These are phyloP conservation scores for Austroboletus novae-zelandiae DNA, from an alignment of 1,284 basidiomycete species.

Conservation along the genomic window DNA sequence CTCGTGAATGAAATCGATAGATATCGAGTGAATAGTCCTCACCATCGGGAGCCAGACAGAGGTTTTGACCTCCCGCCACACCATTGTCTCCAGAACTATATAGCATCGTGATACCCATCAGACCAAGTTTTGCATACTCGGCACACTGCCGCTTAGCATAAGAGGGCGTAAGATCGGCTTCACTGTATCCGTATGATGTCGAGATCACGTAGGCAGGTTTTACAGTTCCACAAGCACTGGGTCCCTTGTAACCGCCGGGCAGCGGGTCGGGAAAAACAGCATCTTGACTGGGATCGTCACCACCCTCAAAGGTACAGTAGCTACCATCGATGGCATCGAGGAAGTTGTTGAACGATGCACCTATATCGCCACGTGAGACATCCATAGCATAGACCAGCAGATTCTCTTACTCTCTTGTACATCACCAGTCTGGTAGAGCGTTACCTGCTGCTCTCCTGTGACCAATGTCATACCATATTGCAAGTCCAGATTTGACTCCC, in stretches of 20 bases:
- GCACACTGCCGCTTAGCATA: conserved; percentile 53
- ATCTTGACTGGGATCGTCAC: conserved; percentile 50
- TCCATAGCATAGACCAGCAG: not conserved
- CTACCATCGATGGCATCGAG: conserved; percentile 47
- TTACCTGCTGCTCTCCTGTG: conserved; percentile 37
- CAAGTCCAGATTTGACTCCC: conserved; percentile 55
- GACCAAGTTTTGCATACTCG: conserved; percentile 52
- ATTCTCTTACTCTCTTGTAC: conserved; percentile 31
- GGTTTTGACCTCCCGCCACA: conserved; percentile 40
- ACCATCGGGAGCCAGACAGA: conserved; percentile 44
- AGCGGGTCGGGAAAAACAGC: conserved; percentile 50
- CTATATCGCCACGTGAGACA: conserved; percentile 12
- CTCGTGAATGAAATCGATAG: not conserved
- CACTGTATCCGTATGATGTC: conserved; percentile 49
- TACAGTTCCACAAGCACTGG: conserved; percentile 48
- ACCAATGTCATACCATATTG: conserved; percentile 48
- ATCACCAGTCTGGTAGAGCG: conserved; percentile 49
- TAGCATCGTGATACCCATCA: conserved; percentile 48
- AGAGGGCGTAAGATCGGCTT: conserved; percentile 42
- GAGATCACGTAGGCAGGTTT: conserved; percentile 51
- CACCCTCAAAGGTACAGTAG: conserved; percentile 62
- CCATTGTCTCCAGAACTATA: conserved; percentile 51
- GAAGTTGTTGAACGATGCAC: conserved; percentile 45
- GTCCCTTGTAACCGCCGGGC: conserved; percentile 43
- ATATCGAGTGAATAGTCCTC: not conserved